Evolutionary conservation across 495 filamentous ascomycete genomes (phyloP).

Genomic region (Aspergillus nanangensis): DNA sequence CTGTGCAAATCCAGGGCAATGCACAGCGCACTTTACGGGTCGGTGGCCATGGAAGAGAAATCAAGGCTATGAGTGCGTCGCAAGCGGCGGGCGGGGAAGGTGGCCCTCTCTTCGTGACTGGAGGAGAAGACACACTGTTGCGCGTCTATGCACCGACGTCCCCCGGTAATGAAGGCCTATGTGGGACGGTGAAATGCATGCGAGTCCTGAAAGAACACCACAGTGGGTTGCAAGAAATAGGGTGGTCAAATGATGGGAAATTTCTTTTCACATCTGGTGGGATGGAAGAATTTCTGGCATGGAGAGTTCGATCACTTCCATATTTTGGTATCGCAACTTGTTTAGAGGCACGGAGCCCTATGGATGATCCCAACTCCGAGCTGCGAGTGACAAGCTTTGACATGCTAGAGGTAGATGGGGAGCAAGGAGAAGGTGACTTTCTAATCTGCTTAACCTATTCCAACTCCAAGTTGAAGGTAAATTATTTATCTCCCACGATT

Average conservation of each 20-base stretch:
- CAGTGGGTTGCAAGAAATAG: constrained; percentile 77
- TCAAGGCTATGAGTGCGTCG: constrained; percentile 67
- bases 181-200: constrained; percentile 45
- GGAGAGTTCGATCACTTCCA: constrained; percentile 58
- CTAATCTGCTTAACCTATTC: constrained; percentile 67
- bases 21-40: constrained; percentile 51
- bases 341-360: constrained; percentile 58
- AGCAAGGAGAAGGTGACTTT: constrained; percentile 23
- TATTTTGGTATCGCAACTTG: constrained; percentile 53
- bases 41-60: constrained; percentile 84
- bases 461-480: constrained; percentile 67
- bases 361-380: constrained; percentile 58
- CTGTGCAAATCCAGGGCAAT: constrained; percentile 44
- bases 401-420: constrained; percentile 36
- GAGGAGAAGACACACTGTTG: constrained; percentile 84
- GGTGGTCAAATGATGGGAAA: constrained; percentile 59
- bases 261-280: constrained; percentile 83
- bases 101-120: constrained; percentile 61
- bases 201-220: constrained; percentile 69
- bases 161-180: constrained; percentile 15
- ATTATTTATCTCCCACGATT: constrained; percentile 1
- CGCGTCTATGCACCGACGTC: constrained; percentile 44
- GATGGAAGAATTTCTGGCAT: constrained; percentile 84
- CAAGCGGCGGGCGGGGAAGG: constrained; percentile 4
- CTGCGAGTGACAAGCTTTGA: constrained; percentile 76